Conservation (phyloP, 108 stramenopile genomes). For the Bacterosira constricta region DNA sequence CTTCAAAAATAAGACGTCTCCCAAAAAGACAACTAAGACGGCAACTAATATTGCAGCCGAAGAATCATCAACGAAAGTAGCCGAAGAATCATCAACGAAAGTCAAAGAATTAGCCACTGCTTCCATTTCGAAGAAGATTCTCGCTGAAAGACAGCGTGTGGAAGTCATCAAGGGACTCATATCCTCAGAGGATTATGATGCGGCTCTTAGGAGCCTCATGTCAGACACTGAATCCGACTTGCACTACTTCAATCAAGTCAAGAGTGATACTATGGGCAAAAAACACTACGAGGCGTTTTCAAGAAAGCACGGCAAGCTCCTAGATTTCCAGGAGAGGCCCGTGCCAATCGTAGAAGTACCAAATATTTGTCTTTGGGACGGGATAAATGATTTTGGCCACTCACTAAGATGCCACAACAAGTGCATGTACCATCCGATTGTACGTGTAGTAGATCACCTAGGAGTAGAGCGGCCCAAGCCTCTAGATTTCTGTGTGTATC, state of each 20-base stretch:
- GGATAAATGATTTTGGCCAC: slow-evolving; percentile 1
- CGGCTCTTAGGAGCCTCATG: slow-evolving; percentile 18
- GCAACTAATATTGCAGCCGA: too few relatives aligned
- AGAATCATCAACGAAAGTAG: too few relatives aligned
- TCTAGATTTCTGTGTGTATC: slow-evolving; percentile 38
- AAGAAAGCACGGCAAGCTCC: slow-evolving; percentile 16
- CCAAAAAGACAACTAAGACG: too few relatives aligned
- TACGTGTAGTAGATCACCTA: neutral
- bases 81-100: too few relatives aligned
- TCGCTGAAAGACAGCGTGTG: slow-evolving; percentile 10
- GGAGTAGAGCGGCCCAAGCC: neutral
- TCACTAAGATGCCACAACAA: slow-evolving; percentile 26
- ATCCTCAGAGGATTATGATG: slow-evolving; percentile 15
- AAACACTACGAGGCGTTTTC: slow-evolving; percentile 1
- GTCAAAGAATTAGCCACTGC: too few relatives aligned
- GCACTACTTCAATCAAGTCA: slow-evolving; percentile 36
- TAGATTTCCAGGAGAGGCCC: neutral
- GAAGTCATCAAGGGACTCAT: slow-evolving; percentile 19
- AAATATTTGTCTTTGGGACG: slow-evolving; percentile 24
- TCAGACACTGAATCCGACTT: slow-evolving; percentile 23
- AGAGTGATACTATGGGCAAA: slow-evolving; percentile 1
- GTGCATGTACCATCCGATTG: slow-evolving; percentile 11
- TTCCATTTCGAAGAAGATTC: too few relatives aligned
- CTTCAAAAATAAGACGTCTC: too few relatives aligned
- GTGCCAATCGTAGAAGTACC: neutral